Conservation (phyloP, 768 basidiomycete species). For the Xerocomellus dryophilus region DNA sequence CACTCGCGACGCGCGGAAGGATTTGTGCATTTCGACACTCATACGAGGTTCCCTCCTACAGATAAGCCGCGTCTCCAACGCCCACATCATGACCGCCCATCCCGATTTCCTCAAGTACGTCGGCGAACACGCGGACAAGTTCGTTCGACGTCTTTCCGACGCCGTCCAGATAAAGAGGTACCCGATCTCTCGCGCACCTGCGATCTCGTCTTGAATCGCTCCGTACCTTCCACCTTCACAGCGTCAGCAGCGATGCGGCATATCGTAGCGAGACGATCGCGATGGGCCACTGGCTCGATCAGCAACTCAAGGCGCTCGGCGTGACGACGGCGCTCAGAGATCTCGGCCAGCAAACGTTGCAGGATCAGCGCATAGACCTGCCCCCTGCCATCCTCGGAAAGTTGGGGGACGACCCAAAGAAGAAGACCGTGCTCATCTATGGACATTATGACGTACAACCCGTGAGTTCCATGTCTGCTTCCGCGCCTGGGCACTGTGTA, state of each 20-base stretch:
- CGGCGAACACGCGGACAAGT: too few species aligned
- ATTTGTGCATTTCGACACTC: too few species aligned
- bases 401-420: constrained; percentile 78
- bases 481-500: too few species aligned
- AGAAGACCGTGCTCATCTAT: constrained; percentile 93
- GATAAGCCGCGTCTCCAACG: neutral
- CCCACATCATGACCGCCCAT: constrained; percentile 33
- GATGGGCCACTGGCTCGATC: constrained; percentile 84
- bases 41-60: too few species aligned
- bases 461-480: constrained; percentile 37
- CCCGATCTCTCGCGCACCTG: too few species aligned
- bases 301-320: constrained; percentile 71
- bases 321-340: constrained; percentile 72
- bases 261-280: constrained; percentile 73
- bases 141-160: too few species aligned
- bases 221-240: constrained; percentile 21
- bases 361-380: constrained; percentile 67
- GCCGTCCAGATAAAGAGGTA: too few species aligned
- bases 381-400: constrained; percentile 83
- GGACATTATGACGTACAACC: constrained; percentile 97
- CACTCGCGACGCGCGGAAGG: too few species aligned
- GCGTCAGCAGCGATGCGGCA: constrained; percentile 67
- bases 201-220: neutral
- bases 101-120: neutral
- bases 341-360: constrained; percentile 72